These are phyloP conservation scores for Pyrus pyrifolia DNA, from an alignment of 306 rosid species.

Conservation along the genomic window DNA sequence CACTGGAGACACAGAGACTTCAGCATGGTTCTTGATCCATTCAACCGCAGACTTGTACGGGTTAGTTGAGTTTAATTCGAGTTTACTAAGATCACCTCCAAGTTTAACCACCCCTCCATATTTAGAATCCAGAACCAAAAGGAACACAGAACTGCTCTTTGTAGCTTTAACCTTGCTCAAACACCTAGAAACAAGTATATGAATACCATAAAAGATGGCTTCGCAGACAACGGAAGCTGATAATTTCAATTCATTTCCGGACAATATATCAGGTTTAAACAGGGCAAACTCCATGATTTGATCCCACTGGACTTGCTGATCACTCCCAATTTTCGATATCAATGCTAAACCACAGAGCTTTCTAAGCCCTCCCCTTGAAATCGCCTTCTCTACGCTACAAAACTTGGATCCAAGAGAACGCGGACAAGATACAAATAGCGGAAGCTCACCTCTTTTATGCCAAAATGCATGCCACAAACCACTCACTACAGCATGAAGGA, in stretches of 20 bases:
- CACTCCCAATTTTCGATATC: slow-evolving; percentile 48
- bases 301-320: slow-evolving; percentile 64
- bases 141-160: slow-evolving; percentile 55
- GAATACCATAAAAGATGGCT: slow-evolving; percentile 88
- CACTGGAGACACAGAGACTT: slow-evolving; percentile 57
- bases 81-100: slow-evolving; percentile 75
- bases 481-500: slow-evolving; percentile 61
- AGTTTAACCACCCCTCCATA: slow-evolving; percentile 69
- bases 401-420: slow-evolving; percentile 70
- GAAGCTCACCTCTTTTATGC: slow-evolving; percentile 75
- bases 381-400: slow-evolving; percentile 63
- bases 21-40: slow-evolving; percentile 67
- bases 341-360: slow-evolving; percentile 71
- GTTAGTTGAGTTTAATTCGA: slow-evolving; percentile 58
- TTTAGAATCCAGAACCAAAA: slow-evolving; percentile 68
- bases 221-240: slow-evolving; percentile 60
- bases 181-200: slow-evolving; percentile 69
- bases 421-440: slow-evolving; percentile 71
- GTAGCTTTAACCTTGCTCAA: slow-evolving; percentile 56
- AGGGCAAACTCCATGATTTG: slow-evolving; percentile 66
- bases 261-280: slow-evolving; percentile 56
- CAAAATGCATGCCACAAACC: slow-evolving; percentile 93
- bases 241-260: slow-evolving; percentile 41
- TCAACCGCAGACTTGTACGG: slow-evolving; percentile 64
- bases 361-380: slow-evolving; percentile 63